Percentiles rank a stretch among this genome's conserved stretches.
Evolutionary conservation across 371 early-diverging fungal species (phyloP).

Genomic region (Mucor circinelloides): DNA sequence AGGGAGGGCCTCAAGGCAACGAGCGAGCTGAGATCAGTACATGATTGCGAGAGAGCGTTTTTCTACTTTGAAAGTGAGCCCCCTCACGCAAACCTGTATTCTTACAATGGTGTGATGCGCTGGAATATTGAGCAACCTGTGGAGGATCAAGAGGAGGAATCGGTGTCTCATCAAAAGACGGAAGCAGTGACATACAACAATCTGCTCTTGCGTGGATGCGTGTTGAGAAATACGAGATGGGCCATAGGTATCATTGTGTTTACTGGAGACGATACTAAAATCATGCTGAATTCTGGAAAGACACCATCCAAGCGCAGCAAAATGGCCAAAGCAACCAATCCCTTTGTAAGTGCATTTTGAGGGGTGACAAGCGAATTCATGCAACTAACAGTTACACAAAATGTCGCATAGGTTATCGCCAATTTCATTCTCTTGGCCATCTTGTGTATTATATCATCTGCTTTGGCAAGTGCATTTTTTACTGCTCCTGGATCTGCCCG

Average conservation of each 20-base stretch:
- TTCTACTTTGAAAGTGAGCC: slow-evolving; percentile 80
- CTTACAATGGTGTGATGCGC: slow-evolving; percentile 69
- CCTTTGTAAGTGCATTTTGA: slow-evolving; percentile 65
- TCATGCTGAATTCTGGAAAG: slow-evolving; percentile 85
- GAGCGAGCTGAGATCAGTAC: slow-evolving; percentile 32
- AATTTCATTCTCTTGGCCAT: slow-evolving; percentile 49
- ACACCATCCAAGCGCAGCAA: slow-evolving; percentile 94
- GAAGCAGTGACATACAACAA: slow-evolving; percentile 82
- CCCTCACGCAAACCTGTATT: slow-evolving; percentile 75
- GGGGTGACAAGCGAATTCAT: background rate
- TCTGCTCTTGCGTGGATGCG: slow-evolving; percentile 89
- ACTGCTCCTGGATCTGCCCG: slow-evolving; percentile 33
- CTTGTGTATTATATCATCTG: slow-evolving; percentile 66
- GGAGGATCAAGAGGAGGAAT: slow-evolving; percentile 22
- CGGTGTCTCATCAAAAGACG: slow-evolving; percentile 49
- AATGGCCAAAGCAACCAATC: slow-evolving; percentile 93
- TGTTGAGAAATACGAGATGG: slow-evolving; percentile 88
- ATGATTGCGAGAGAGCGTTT: slow-evolving; percentile 59
- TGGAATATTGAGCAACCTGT: slow-evolving; percentile 46
- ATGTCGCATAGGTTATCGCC: slow-evolving; percentile 39
- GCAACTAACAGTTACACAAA: background rate
- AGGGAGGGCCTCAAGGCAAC: slow-evolving; percentile 48
- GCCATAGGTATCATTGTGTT: slow-evolving; percentile 81
- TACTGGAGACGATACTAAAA: slow-evolving; percentile 92
- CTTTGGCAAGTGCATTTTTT: slow-evolving; percentile 64